Percentiles rank a stretch among this genome's conserved stretches.
Conservation (phyloP, 2,329 filamentous ascomycete species). For the Leptographium procerum region DNA sequence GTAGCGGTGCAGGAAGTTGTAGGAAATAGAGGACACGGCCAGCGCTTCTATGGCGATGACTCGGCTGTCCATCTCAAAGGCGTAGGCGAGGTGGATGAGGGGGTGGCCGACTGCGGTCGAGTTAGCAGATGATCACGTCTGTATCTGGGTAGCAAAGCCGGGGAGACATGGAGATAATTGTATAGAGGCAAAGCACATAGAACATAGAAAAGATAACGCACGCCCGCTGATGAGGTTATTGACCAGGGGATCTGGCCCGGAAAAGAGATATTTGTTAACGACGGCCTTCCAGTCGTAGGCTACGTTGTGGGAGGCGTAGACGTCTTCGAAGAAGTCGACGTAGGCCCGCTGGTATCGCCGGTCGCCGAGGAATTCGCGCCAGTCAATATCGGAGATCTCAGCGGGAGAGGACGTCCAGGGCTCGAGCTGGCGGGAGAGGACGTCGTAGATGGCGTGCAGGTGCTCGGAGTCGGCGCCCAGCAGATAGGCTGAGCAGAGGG, state of each 20-base stretch:
- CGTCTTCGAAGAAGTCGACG: constrained; percentile 92
- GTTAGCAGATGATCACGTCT: no score
- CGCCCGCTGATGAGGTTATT: constrained; percentile 69
- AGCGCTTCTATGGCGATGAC: constrained; percentile 86
- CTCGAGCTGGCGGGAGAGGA: constrained; percentile 58
- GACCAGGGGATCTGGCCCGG: constrained; percentile 63
- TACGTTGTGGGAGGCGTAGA: constrained; percentile 55
- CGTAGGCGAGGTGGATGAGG: constrained; percentile 91
- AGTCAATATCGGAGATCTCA: constrained; percentile 74
- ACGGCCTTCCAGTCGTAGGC: constrained; percentile 78
- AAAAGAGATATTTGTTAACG: constrained; percentile 64
- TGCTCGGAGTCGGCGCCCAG: constrained; percentile 65
- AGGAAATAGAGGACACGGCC: constrained; percentile 48
- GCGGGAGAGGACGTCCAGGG: constrained; percentile 75
- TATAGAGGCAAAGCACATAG: neutral
- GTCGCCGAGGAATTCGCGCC: constrained; percentile 74
- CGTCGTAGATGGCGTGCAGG: constrained; percentile 71
- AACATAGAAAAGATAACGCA: constrained; percentile 31
- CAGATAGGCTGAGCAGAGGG: constrained; percentile 75
- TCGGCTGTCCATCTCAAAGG: constrained; percentile 74
- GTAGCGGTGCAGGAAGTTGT: constrained; percentile 52
- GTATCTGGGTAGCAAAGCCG: no score
- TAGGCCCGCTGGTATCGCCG: constrained; percentile 77
- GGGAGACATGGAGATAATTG: neutral
- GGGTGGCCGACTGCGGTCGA: constrained; percentile 55